phyloP scores from a whole-genome alignment of 495 filamentous ascomycete genomes.

The Rhizodiscina lignyota region DNA sequence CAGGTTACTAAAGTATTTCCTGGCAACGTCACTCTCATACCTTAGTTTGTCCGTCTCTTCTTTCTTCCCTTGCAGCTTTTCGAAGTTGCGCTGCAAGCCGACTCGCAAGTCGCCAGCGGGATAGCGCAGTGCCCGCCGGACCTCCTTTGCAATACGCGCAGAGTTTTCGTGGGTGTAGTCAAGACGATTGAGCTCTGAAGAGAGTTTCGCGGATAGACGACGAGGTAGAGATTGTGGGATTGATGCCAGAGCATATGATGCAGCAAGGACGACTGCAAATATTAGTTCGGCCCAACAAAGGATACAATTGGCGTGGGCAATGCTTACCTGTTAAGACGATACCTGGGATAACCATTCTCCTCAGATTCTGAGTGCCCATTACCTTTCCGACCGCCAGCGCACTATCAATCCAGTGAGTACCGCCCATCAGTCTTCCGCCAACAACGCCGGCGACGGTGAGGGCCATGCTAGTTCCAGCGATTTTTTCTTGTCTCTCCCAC shows the following conservation, averaged over 20 bases:
- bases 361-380: constrained; percentile 68
- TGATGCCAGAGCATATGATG: constrained; percentile 63
- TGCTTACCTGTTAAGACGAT: constrained; percentile 62
- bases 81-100: constrained; percentile 62
- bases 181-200: constrained; percentile 53
- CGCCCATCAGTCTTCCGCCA: constrained; percentile 62
- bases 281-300: constrained; percentile 19
- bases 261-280: constrained; percentile 55
- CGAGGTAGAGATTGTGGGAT: constrained; percentile 80
- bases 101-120: constrained; percentile 70
- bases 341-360: constrained; percentile 67
- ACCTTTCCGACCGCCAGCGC: constrained; percentile 62
- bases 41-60: constrained; percentile 54
- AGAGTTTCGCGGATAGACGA: constrained; percentile 73
- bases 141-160: constrained; percentile 61
- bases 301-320: background rate
- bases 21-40: constrained; percentile 20
- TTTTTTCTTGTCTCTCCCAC: constrained; percentile 84
- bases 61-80: constrained; percentile 58
- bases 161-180: constrained; percentile 90
- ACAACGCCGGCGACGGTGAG: constrained; percentile 81
- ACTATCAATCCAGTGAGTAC: constrained; percentile 79
- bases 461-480: constrained; percentile 82
- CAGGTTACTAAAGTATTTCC: constrained; percentile 57
- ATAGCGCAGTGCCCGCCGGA: constrained; percentile 70